phyloP scores from a whole-genome alignment of 139 green algal species.

The Chlorella sp. region DNA sequence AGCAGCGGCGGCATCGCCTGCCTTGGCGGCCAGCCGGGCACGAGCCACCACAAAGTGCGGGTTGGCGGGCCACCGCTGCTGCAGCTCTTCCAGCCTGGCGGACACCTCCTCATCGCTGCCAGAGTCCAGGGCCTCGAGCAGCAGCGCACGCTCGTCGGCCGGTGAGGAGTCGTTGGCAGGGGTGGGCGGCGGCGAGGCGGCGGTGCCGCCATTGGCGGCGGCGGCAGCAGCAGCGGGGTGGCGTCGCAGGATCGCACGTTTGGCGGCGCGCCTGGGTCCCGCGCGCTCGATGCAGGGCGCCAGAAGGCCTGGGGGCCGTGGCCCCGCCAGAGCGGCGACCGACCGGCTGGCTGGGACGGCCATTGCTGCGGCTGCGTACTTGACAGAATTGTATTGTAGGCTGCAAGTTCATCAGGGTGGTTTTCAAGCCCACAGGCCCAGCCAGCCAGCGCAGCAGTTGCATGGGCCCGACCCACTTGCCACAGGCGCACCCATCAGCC shows the following conservation, averaged over 20 bases:
- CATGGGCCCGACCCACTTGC: too few relatives aligned
- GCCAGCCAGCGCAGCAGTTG: too few relatives aligned
- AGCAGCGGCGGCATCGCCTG: constrained; percentile 3
- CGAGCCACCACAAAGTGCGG: constrained; percentile 19
- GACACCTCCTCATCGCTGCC: background rate
- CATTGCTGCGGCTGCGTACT: too few relatives aligned
- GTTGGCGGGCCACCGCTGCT: constrained; percentile 21
- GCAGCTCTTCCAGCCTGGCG: background rate
- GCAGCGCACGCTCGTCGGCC: constrained; percentile 16
- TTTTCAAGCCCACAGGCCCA: too few relatives aligned
- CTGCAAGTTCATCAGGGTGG: too few relatives aligned
- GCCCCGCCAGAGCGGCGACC: too few relatives aligned
- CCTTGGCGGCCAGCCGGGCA: background rate
- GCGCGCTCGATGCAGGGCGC: too few relatives aligned
- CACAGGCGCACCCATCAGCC: background rate
- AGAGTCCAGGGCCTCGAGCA: constrained; percentile 10
- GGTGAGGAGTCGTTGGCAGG: background rate
- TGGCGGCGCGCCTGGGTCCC: too few relatives aligned
- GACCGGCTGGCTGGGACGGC: too few relatives aligned
- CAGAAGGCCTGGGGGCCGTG: too few relatives aligned
- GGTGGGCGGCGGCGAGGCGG: background rate
- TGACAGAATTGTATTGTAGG: too few relatives aligned
- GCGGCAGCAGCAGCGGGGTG: background rate
- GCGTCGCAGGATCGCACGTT: background rate
- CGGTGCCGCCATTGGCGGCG: background rate